These are phyloP conservation scores for Fraxinus albicans DNA, from an alignment of 305 asterid genomes.

Conservation along the genomic window DNA sequence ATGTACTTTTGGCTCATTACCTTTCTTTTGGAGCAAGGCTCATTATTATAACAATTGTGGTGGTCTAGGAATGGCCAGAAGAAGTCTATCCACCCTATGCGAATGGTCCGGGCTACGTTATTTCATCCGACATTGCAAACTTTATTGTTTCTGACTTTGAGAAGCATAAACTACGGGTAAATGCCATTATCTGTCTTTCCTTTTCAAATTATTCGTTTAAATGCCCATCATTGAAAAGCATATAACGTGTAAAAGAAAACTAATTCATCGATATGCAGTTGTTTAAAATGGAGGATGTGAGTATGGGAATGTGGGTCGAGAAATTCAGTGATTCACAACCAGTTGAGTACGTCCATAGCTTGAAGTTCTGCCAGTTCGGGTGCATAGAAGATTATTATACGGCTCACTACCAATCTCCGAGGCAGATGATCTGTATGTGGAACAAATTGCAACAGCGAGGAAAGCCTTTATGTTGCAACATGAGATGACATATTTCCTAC, in stretches of 20 bases:
- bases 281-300: constrained; percentile 88
- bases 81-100: constrained; percentile 86
- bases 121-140: constrained; percentile 70
- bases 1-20: neutral
- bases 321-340: constrained; percentile 46
- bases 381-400: constrained; percentile 80
- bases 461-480: constrained; percentile 74
- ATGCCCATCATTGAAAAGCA: neutral
- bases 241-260: neutral
- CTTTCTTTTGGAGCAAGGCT: neutral
- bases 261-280: constrained; percentile 33
- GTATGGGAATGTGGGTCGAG: constrained; percentile 91
- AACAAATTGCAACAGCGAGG: constrained; percentile 63
- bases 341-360: constrained; percentile 80
- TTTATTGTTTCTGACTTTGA: constrained; percentile 59
- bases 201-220: neutral
- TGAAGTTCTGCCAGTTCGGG: constrained; percentile 90
- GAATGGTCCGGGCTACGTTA: constrained; percentile 81
- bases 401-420: constrained; percentile 91
- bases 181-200: neutral
- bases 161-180: constrained; percentile 57
- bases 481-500: constrained; percentile 56
- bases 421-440: constrained; percentile 95
- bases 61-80: constrained; percentile 83
- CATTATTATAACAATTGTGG: neutral